Evolutionary conservation across 805 yeast species (phyloP).

Genomic region (Candida piceae): DNA sequence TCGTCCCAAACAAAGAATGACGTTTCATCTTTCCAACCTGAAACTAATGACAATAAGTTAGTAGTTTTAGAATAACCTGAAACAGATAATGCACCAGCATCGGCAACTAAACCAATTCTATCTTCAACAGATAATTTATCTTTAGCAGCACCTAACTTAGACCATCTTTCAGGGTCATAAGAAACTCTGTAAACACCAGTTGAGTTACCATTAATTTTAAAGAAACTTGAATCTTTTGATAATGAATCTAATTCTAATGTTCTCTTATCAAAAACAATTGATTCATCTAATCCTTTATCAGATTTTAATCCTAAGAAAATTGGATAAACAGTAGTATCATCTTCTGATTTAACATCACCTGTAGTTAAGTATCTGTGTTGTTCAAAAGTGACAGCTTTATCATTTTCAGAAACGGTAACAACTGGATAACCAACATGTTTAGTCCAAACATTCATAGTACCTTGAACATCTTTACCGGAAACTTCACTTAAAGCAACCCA

Average conservation of each 20-base stretch:
- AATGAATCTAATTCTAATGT: slow-evolving; percentile 11
- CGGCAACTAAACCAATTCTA: slow-evolving; percentile 53
- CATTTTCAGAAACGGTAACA: slow-evolving; percentile 42
- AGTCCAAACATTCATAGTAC: slow-evolving; percentile 71
- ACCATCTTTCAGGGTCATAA: slow-evolving; percentile 39
- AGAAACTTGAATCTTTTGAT: slow-evolving; percentile 24
- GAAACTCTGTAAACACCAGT: slow-evolving; percentile 51
- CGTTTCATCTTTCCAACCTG: slow-evolving; percentile 33
- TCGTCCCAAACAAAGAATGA: slow-evolving; percentile 56
- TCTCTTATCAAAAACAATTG: slow-evolving; percentile 24
- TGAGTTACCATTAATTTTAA: slow-evolving; percentile 48
- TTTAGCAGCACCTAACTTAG: slow-evolving; percentile 36
- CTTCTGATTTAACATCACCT: slow-evolving; percentile 61
- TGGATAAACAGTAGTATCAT: slow-evolving; percentile 57
- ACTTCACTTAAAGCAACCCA: slow-evolving; percentile 65
- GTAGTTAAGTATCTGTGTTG: slow-evolving; percentile 64
- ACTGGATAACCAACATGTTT: slow-evolving; percentile 71
- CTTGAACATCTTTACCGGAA: slow-evolving; percentile 58
- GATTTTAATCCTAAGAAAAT: slow-evolving; percentile 39
- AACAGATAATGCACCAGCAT: slow-evolving; percentile 44
- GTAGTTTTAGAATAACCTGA: slow-evolving; percentile 42
- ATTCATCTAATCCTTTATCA: slow-evolving; percentile 25
- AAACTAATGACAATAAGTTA: slow-evolving; percentile 42
- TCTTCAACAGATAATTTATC: slow-evolving; percentile 39
- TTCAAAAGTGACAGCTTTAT: slow-evolving; percentile 30